A percentile compares a stretch with the other conserved stretches of the same genome.
These are phyloP conservation scores for Phytopythium aichiense DNA, from an alignment of 352 stramenopile species.

Conservation along the genomic window DNA sequence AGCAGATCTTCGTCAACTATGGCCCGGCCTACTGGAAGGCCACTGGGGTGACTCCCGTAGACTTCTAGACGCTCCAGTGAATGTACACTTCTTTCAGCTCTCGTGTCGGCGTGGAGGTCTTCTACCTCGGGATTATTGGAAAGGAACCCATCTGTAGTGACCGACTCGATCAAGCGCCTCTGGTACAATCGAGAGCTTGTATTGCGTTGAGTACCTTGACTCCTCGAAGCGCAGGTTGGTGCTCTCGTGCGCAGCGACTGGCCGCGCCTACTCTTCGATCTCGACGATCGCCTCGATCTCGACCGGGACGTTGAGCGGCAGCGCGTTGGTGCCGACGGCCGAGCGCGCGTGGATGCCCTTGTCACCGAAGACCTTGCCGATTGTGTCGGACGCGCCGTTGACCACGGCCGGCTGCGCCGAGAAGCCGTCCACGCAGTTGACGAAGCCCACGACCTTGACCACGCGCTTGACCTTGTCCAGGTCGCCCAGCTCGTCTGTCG, in stretches of 20 bases:
- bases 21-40: constrained; percentile 64
- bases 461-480: constrained; percentile 93
- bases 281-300: constrained; percentile 97
- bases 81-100: not conserved
- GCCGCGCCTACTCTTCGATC: constrained; percentile 70
- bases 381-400: constrained; percentile 95
- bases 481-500: constrained; percentile 80
- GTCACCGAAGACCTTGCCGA: constrained; percentile 88
- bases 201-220: not conserved
- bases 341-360: constrained; percentile 90
- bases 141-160: not conserved
- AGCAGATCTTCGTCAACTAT: constrained; percentile 81
- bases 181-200: not conserved
- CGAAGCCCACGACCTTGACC: constrained; percentile 96
- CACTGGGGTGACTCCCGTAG: constrained; percentile 45
- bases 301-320: constrained; percentile 95
- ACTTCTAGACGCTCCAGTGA: constrained; percentile 12
- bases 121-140: too few relatives aligned
- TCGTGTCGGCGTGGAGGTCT: not conserved
- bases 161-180: not conserved
- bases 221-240: not conserved
- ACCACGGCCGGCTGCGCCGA: constrained; percentile 90
- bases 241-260: too few relatives aligned
- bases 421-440: constrained; percentile 94
- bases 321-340: constrained; percentile 95